Evolutionary conservation across 805 yeast species (phyloP), one percentile per base, ranked within the genome.

Genomic region (Cyberlindnera samutprakarnensis): DNA sequence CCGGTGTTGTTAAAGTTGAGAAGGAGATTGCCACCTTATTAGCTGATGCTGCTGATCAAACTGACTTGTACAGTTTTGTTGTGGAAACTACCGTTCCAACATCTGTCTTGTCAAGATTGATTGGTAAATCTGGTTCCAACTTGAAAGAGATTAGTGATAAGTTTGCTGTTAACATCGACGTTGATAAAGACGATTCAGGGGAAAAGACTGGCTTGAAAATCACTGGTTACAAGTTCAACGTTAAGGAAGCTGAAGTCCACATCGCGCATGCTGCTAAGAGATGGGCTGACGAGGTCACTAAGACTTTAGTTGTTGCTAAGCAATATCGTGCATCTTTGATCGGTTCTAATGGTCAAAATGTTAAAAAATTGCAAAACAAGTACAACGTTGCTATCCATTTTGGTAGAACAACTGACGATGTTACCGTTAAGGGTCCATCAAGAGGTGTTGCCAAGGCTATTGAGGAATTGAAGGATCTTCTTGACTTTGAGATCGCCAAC

Each of bases 41-140:
- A 36, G 71, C 68, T 33, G 80, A 77, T 36, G 70, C 73, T 25
- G 61, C 65, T 41, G 71, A 71, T 44, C 62, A 62, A 46, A 70
- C 64, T 37, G 67, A 66, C 25, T 57, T 63, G 22, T 56, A 64
- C 35, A 62, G 66, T 27, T 68, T 61, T 44, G 51, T 36, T 28
- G 60, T 71, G 14, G 57, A 60, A 24, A 52, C 79, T 32, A 66
- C 64, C 19, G 76, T 86, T 52, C 94, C 96, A 40, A 57, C 75
- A 3, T 61, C 66, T 31, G 72, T 75, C 29, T 62, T 90, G 38
- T 70, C 92, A 18, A 77, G 92, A 59, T 66, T 94, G 33, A 86
- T 92, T 56, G 99, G 99, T 44, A 82, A 80, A 53, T 82, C 75
- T 39, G 98, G 99, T 35, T 62, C 84, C 26, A 75, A 76, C 51